Conservation (phyloP, 345 rosid species). For the Aethionema arabicum region DNA sequence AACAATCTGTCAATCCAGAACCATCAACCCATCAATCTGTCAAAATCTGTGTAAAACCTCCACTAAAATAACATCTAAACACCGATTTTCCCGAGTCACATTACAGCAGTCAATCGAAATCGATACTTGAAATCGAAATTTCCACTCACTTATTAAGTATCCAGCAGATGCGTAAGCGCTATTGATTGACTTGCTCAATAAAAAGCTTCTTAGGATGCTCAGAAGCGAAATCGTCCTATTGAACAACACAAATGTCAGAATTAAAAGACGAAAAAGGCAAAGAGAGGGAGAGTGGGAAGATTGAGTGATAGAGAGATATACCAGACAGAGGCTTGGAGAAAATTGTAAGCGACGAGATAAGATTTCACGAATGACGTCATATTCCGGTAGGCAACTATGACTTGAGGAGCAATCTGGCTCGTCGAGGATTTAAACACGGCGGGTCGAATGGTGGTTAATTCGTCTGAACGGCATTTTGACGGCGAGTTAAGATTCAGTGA, state of each 20-base stretch:
- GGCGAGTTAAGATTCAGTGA: conserved; percentile 25
- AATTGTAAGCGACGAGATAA: conserved; percentile 73
- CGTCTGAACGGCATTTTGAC: conserved; percentile 22
- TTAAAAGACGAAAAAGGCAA: not conserved
- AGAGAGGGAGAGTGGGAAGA: not conserved
- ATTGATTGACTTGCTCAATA: conserved; percentile 41
- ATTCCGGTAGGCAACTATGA: not conserved
- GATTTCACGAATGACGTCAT: conserved; percentile 42
- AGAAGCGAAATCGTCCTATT: conserved; percentile 56
- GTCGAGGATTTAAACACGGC: conserved; percentile 7
- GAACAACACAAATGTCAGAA: conserved; percentile 2
- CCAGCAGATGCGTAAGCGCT: conserved; percentile 72
- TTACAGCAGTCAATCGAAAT: not conserved
- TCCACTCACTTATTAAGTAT: conserved; percentile 52
- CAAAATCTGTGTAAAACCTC: not conserved
- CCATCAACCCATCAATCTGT: not conserved
- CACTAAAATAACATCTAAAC: not conserved
- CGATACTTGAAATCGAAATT: conserved; percentile 1
- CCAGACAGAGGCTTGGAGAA: conserved; percentile 72
- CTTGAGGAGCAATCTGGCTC: not conserved
- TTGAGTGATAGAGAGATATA: conserved; percentile 6
- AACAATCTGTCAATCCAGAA: not conserved
- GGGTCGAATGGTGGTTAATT: conserved; percentile 1
- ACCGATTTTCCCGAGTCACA: not conserved
- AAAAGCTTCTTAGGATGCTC: conserved; percentile 37